Evolutionary conservation across 192 early-diverging fungal species (phyloP).

Genomic region (Coemansia sp.): DNA sequence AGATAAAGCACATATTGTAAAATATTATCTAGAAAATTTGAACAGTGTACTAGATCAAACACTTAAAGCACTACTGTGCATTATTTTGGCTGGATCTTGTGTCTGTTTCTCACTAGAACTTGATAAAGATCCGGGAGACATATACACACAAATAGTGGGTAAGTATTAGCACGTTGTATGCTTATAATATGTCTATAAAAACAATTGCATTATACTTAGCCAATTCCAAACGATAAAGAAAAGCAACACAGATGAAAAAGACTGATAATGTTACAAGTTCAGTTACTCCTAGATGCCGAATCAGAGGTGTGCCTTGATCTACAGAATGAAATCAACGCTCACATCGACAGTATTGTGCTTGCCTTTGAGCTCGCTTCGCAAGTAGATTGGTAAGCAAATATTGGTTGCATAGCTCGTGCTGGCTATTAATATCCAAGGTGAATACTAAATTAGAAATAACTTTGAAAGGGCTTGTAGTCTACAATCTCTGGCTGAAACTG

Average conservation of each 20-base stretch:
- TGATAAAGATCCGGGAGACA: conserved; percentile 79
- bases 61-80: too few species aligned
- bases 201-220: neutral
- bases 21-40: too few species aligned
- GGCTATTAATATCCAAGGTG: neutral
- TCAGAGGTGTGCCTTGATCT: conserved; percentile 78
- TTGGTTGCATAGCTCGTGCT: neutral
- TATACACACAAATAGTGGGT: conserved; percentile 79
- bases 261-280: neutral
- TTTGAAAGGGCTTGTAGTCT: conserved; percentile 17
- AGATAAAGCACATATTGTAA: neutral
- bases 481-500: conserved; percentile 28
- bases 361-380: conserved; percentile 53
- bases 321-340: conserved; percentile 62
- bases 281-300: conserved; percentile 64
- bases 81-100: too few species aligned
- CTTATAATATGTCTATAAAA: neutral
- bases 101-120: conserved; percentile 54
- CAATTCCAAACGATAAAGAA: neutral
- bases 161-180: conserved; percentile 6
- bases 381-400: conserved; percentile 57
- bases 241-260: neutral
- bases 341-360: conserved; percentile 60
- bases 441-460: neutral
- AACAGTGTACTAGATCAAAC: too few species aligned